Conservation (phyloP, 208 protist genomes). For the Leishmania aethiopica region DNA sequence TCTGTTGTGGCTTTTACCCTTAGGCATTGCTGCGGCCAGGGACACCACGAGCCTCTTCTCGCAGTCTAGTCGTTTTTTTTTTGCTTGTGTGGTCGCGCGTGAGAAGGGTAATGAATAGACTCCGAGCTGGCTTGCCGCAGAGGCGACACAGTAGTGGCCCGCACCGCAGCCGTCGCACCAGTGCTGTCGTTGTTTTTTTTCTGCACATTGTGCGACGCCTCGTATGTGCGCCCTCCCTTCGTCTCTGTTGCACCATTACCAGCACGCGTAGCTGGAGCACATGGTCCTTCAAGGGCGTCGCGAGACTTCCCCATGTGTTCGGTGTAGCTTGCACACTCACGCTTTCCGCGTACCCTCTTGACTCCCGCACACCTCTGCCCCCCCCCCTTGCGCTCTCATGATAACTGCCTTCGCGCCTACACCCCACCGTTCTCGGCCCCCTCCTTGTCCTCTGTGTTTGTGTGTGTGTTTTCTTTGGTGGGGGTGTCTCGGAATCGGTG, state of each 20-base stretch:
- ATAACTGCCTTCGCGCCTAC: neutral
- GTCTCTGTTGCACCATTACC: neutral
- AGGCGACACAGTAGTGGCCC: neutral
- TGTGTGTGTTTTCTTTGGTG: neutral
- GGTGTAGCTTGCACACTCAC: neutral
- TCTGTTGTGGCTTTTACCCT: neutral
- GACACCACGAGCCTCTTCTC: neutral
- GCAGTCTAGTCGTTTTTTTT: neutral
- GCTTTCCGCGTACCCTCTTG: neutral
- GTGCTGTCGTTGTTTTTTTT: neutral
- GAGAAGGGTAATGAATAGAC: neutral
- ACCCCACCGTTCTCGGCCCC: neutral
- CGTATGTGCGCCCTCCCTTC: neutral
- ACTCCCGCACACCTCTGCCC: neutral
- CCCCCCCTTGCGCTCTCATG: neutral
- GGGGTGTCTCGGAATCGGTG: conserved; percentile 6
- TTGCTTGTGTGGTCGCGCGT: neutral
- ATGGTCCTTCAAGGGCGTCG: neutral
- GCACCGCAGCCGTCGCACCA: neutral
- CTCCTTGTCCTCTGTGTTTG: conserved; percentile 6
- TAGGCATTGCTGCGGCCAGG: neutral
- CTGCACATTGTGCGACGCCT: neutral
- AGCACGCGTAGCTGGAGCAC: neutral
- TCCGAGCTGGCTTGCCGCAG: neutral
- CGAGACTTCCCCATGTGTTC: neutral